phyloP scores from a whole-genome alignment of 164 flowering plant genomes.

The Santalum album region DNA sequence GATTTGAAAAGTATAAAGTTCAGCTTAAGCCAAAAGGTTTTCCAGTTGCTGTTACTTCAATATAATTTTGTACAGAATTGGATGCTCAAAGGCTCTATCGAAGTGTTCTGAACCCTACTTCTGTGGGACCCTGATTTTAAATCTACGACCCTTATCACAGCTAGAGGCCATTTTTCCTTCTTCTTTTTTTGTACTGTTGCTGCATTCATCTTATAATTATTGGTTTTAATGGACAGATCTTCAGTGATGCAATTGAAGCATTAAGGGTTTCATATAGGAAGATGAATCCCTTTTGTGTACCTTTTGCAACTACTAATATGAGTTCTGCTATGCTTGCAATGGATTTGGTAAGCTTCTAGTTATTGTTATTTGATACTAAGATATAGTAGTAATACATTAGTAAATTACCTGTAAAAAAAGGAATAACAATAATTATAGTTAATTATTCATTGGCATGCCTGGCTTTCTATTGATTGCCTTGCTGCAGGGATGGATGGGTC shows the following conservation, averaged over 20 bases:
- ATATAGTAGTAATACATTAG: no score
- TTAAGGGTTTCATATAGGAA: slow-evolving; percentile 79
- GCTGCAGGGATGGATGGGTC: slow-evolving; percentile 99
- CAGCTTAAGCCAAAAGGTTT: neutral
- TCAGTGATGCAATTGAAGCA: slow-evolving; percentile 90
- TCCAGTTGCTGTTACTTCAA: neutral
- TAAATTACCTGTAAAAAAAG: no score
- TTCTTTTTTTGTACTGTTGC: neutral
- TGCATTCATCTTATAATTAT: neutral
- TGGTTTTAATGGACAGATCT: slow-evolving; percentile 75
- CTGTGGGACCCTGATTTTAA: no score
- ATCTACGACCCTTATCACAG: neutral
- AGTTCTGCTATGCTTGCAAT: slow-evolving; percentile 99
- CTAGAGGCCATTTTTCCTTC: neutral
- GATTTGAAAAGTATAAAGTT: neutral
- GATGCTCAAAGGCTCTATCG: neutral
- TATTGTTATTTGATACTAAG: slow-evolving; percentile 1
- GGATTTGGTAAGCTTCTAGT: slow-evolving; percentile 62
- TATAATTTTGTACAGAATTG: no score
- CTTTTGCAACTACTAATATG: slow-evolving; percentile 98
- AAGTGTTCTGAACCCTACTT: neutral
- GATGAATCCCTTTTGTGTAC: slow-evolving; percentile 98
- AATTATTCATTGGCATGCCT: no score
- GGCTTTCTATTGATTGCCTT: slow-evolving; percentile 4
- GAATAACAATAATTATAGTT: no score